Conservation (phyloP, 805 yeast genomes). For the Sugiyamaella smithiae region DNA sequence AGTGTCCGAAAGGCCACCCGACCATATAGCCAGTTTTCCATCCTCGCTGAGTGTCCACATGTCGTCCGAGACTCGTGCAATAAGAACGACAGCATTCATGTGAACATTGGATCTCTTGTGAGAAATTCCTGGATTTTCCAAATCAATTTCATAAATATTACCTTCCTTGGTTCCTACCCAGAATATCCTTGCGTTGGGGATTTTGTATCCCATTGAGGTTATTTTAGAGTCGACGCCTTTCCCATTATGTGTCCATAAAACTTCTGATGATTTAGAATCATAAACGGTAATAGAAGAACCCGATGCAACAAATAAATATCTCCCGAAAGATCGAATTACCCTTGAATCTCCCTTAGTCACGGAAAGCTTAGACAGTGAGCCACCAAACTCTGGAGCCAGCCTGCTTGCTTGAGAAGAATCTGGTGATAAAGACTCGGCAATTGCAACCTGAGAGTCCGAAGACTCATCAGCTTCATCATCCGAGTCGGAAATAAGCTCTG, state of each 20-base stretch:
- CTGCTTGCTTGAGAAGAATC: constrained; percentile 25
- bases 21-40: constrained; percentile 38
- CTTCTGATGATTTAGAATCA: constrained; percentile 24
- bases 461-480: not conserved
- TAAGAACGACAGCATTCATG: constrained; percentile 22
- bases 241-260: constrained; percentile 22
- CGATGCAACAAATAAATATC: constrained; percentile 20
- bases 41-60: constrained; percentile 38
- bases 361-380: constrained; percentile 24
- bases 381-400: constrained; percentile 29
- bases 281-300: constrained; percentile 23
- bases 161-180: constrained; percentile 39
- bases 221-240: constrained; percentile 23
- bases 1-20: constrained; percentile 21
- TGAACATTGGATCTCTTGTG: constrained; percentile 26
- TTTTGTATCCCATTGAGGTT: constrained; percentile 24
- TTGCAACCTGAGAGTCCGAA: not conserved
- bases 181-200: constrained; percentile 17
- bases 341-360: constrained; percentile 25
- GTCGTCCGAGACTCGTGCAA: constrained; percentile 20
- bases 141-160: constrained; percentile 29
- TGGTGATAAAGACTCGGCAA: constrained; percentile 1
- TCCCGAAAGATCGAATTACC: constrained; percentile 25
- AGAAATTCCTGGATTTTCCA: constrained; percentile 21
- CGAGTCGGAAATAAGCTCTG: constrained; percentile 2